These are phyloP conservation scores for Striga asiatica DNA, from an alignment of 257 asterid genomes.

Conservation along the genomic window DNA sequence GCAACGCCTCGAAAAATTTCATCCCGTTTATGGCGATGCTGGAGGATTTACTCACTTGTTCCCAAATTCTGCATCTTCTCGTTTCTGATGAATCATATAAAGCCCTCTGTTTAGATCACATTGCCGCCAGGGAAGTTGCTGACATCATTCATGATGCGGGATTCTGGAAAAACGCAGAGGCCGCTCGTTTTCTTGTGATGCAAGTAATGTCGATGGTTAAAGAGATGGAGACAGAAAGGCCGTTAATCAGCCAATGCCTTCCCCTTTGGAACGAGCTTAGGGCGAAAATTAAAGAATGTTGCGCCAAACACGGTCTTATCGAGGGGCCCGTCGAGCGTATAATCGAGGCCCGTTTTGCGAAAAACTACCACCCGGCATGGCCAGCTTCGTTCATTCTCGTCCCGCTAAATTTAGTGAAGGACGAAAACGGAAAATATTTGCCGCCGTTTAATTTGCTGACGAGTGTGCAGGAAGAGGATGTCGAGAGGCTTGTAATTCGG, in stretches of 20 bases:
- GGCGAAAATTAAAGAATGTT: constrained; percentile 41
- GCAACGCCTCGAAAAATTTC: constrained; percentile 29
- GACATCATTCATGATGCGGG: constrained; percentile 36
- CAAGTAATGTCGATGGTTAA: constrained; percentile 37
- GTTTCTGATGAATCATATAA: constrained; percentile 48
- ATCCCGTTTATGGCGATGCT: constrained; percentile 35
- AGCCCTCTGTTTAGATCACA: constrained; percentile 33
- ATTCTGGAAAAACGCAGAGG: constrained; percentile 53
- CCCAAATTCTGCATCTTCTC: constrained; percentile 40
- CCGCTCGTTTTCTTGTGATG: constrained; percentile 44
- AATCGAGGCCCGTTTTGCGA: constrained; percentile 34
- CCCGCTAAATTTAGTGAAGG: constrained; percentile 44
- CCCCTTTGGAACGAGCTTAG: constrained; percentile 64
- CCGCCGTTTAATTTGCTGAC: constrained; percentile 62
- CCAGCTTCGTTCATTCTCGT: constrained; percentile 67
- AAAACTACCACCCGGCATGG: constrained; percentile 71
- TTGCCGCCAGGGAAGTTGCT: constrained; percentile 34
- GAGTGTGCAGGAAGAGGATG: constrained; percentile 56
- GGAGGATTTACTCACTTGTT: constrained; percentile 42
- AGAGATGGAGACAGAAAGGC: constrained; percentile 56
- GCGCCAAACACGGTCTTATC: constrained; percentile 29
- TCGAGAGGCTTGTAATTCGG: constrained; percentile 43
- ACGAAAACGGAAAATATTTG: constrained; percentile 56
- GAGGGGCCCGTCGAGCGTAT: constrained; percentile 43
- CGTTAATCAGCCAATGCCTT: constrained; percentile 53